phyloP scores from a whole-genome alignment of 2,329 filamentous ascomycete genomes.

The Bretziella fagacearum region DNA sequence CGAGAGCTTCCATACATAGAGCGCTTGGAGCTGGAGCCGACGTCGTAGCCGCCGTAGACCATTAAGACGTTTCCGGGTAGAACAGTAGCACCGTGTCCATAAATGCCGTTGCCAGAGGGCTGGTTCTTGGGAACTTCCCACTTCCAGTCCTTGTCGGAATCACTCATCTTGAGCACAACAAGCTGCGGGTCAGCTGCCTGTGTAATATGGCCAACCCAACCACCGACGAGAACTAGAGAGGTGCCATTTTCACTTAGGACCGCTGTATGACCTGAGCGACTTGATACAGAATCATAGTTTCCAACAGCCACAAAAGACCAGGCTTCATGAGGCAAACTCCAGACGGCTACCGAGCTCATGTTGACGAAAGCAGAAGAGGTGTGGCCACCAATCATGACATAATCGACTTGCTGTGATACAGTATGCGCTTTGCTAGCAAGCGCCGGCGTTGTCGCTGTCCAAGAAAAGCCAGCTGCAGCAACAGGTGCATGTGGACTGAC shows the following conservation, averaged over 20 bases:
- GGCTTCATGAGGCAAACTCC: constrained; percentile 67
- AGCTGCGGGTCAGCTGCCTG: constrained; percentile 70
- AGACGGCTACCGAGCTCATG: constrained; percentile 79
- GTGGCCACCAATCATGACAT: constrained; percentile 72
- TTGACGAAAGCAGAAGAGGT: constrained; percentile 75
- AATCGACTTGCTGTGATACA: constrained; percentile 57
- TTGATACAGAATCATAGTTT: constrained; percentile 38
- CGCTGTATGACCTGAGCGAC: constrained; percentile 76
- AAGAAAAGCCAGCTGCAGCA: constrained; percentile 71
- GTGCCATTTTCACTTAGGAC: constrained; percentile 63
- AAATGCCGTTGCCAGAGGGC: constrained; percentile 32
- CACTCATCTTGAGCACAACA: constrained; percentile 56
- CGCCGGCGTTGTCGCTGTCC: constrained; percentile 56
- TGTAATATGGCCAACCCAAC: constrained; percentile 73
- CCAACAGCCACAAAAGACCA: constrained; percentile 57
- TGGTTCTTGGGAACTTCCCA: constrained; percentile 47
- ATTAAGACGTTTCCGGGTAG: constrained; percentile 53
- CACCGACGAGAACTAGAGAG: constrained; percentile 65
- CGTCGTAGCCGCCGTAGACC: constrained; percentile 45
- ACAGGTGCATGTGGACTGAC: constrained; percentile 27
- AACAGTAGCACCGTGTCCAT: constrained; percentile 46
- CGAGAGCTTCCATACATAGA: constrained; percentile 19
- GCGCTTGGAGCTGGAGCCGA: constrained; percentile 26
- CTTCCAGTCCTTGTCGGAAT: constrained; percentile 57
- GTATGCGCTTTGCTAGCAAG: constrained; percentile 49